phyloP scores from a whole-genome alignment of 2,329 filamentous ascomycete species.

The Aspergillus sp. region DNA sequence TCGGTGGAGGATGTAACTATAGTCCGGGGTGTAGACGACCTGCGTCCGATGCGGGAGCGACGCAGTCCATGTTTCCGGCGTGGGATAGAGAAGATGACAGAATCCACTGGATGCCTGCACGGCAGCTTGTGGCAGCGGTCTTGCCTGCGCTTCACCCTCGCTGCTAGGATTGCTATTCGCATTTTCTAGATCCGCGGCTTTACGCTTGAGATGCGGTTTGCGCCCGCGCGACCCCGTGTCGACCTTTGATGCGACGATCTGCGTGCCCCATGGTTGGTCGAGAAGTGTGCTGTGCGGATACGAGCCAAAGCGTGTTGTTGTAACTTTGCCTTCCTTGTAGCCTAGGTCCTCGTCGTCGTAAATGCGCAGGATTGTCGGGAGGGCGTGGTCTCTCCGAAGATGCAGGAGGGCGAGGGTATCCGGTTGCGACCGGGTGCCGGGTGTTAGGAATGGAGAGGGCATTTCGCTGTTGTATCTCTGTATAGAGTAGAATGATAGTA shows the following conservation, averaged over 20 bases:
- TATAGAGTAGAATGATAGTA: too few species aligned
- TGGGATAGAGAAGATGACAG: conserved; percentile 43
- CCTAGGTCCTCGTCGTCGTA: conserved; percentile 59
- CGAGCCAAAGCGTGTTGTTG: conserved; percentile 91
- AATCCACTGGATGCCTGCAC: conserved; percentile 42
- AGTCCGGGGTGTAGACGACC: conserved; percentile 49
- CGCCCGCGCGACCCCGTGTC: conserved; percentile 85
- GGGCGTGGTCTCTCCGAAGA: conserved; percentile 76
- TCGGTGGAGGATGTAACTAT: conserved; percentile 47
- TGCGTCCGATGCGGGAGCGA: conserved; percentile 48
- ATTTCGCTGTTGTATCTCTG: conserved; percentile 14
- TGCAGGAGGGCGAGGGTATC: conserved; percentile 75
- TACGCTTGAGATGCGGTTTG: conserved; percentile 50
- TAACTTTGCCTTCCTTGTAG: conserved; percentile 68
- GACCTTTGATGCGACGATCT: conserved; percentile 81
- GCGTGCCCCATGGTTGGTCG: conserved; percentile 78
- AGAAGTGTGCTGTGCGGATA: conserved; percentile 75
- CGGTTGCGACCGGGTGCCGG: conserved; percentile 54
- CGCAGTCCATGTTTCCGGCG: conserved; percentile 45
- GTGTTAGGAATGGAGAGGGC: conserved; percentile 72
- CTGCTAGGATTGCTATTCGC: conserved; percentile 10
- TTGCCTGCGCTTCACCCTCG: conserved; percentile 19
- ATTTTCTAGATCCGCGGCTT: conserved; percentile 36
- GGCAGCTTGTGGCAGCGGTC: conserved; percentile 22
- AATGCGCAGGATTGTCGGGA: conserved; percentile 64